A percentile compares a stretch with the other conserved stretches of the same genome.
phyloP scores from a whole-genome alignment of 371 early-diverging fungal genomes.

The Zychaea mexicana region DNA sequence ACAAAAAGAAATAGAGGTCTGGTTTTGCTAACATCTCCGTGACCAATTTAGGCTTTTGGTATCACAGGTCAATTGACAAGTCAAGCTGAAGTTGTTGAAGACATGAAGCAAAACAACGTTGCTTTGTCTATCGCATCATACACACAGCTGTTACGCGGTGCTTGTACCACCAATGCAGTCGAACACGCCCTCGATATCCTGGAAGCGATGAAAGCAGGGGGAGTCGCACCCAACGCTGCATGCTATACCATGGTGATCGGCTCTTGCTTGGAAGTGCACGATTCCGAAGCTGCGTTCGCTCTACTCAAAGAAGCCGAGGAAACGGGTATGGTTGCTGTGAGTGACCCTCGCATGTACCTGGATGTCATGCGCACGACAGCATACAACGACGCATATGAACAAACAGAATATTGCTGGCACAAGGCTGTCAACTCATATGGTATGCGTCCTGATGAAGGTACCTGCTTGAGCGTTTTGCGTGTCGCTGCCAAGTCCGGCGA shows the following conservation, averaged over 20 bases:
- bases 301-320: slow-evolving; percentile 56
- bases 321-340: slow-evolving; percentile 35
- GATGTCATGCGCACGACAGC: slow-evolving; percentile 53
- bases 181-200: slow-evolving; percentile 52
- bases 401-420: slow-evolving; percentile 54
- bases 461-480: slow-evolving; percentile 57
- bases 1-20: neutral
- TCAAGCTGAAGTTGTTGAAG: slow-evolving; percentile 19
- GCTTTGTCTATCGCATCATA: slow-evolving; percentile 37
- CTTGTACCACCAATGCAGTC: slow-evolving; percentile 36
- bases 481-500: slow-evolving; percentile 65
- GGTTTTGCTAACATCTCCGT: neutral
- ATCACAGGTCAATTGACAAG: neutral
- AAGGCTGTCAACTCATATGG: slow-evolving; percentile 41
- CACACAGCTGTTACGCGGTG: slow-evolving; percentile 44
- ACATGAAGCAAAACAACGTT: slow-evolving; percentile 40
- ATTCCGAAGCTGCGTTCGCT: slow-evolving; percentile 43
- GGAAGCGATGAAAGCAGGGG: slow-evolving; percentile 45
- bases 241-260: slow-evolving; percentile 41
- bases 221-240: slow-evolving; percentile 35
- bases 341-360: slow-evolving; percentile 45
- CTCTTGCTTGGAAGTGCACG: slow-evolving; percentile 35
- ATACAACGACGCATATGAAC: slow-evolving; percentile 38
- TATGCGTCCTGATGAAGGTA: slow-evolving; percentile 65
- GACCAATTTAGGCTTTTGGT: slow-evolving; percentile 4